These are phyloP conservation scores for Stemphylium beticola DNA, from an alignment of 2,329 filamentous ascomycete species.

Conservation along the genomic window DNA sequence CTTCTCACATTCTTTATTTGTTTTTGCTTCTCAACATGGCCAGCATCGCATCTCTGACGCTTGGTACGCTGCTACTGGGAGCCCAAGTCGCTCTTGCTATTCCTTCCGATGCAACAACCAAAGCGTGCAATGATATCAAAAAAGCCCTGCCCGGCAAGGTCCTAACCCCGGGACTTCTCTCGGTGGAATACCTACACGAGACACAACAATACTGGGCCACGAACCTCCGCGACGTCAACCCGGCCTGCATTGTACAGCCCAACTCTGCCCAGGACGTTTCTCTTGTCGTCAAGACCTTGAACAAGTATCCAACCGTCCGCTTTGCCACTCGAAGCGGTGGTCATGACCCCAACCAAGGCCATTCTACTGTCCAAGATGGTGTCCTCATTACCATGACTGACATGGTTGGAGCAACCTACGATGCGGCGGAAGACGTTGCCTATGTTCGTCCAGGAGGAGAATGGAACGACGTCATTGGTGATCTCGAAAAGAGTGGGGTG, in stretches of 20 bases:
- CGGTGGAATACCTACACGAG: slow-evolving; percentile 24
- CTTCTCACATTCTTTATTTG: background rate
- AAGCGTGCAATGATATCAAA: slow-evolving; percentile 28
- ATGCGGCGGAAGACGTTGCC: slow-evolving; percentile 42
- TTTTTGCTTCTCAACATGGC: slow-evolving; percentile 9
- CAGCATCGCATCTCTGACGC: background rate
- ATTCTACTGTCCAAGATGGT: slow-evolving; percentile 45
- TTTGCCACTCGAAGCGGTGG: slow-evolving; percentile 41
- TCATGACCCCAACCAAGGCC: slow-evolving; percentile 48
- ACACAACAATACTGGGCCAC: slow-evolving; percentile 32
- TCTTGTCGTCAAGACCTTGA: slow-evolving; percentile 30
- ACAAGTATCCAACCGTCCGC: slow-evolving; percentile 26
- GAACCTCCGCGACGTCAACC: slow-evolving; percentile 23
- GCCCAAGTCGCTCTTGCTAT: slow-evolving; percentile 9
- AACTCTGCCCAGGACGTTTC: slow-evolving; percentile 31
- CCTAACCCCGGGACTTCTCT: slow-evolving; percentile 22
- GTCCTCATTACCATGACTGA: slow-evolving; percentile 48
- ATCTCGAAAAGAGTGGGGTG: slow-evolving; percentile 44
- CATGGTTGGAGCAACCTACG: slow-evolving; percentile 45
- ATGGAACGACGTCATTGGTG: slow-evolving; percentile 50
- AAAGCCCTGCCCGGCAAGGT: slow-evolving; percentile 27
- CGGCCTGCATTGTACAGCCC: slow-evolving; percentile 36
- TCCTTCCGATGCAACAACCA: slow-evolving; percentile 23
- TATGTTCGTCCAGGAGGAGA: slow-evolving; percentile 50
- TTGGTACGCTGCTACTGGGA: slow-evolving; percentile 15